Base-by-base conservation (phyloP, 75 land plant genomes). In the Picea sitchensis region DNA sequence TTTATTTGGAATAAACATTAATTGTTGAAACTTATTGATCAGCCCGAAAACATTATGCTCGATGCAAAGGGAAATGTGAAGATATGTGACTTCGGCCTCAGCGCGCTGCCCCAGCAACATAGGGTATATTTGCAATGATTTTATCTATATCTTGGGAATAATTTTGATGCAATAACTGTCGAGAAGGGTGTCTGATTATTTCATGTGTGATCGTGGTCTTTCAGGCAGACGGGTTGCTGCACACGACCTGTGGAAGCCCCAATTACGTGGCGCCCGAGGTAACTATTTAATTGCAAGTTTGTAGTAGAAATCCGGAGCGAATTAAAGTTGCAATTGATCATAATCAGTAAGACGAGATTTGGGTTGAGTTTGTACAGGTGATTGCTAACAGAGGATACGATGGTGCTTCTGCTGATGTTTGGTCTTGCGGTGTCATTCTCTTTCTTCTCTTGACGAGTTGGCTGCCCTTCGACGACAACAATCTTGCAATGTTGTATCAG, bases 211-310 rank as follows among this genome's bases (percentile, higher is more conserved):
- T 81, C 7, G 38, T 62, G 64, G 20, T 1, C 9, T 18, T 62
- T 12, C 84, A 92, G 95, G 84, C 83, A 63, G 97, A 94, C 79
- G 97, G 95, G 0, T 79, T 94, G 65, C 80, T 94, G 59, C 97
- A 94, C 78, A 92, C 95, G 76, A 92, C 95, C 18, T 94, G 97
- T 81, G 97, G 97, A 75, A 94, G 89, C 83, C 94, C 96, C 1
- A 94, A 92, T 77, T 94, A 94, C 80, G 91, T 93, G 64, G 93
- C 95, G 1, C 96, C 96, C 15, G 96, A 93, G 89, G 85, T 93
- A 13, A 51, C 56, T 9, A 51, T 51, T 6, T 51, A 0, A 9
- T 2, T 12, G 0, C 12, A 2, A 51, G 12, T 51, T 51, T 51
- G 56, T 51, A 11, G 2, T 9, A 11, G 12, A 51, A 9, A 51